A percentile compares a stretch with the other conserved stretches of the same genome.
Evolutionary conservation across 441 rosid species (phyloP).

Genomic region (Adansonia grandidieri): DNA sequence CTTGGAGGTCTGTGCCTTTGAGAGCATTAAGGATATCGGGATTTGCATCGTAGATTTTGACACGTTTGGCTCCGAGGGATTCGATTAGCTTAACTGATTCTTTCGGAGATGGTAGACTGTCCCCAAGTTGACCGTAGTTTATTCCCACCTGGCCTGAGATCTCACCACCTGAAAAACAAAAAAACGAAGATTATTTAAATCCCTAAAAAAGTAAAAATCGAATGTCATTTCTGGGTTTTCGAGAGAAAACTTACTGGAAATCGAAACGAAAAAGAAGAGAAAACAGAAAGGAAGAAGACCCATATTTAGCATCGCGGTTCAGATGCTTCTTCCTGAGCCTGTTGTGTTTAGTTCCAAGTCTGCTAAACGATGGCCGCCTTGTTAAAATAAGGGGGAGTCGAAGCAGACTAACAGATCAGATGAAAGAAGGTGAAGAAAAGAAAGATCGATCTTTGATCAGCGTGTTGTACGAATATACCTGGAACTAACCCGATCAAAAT

Average conservation of each 20-base stretch:
- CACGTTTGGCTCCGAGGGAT: conserved; percentile 64
- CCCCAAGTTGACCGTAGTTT: conserved; percentile 82
- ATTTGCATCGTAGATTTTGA: conserved; percentile 84
- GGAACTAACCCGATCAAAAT: no score
- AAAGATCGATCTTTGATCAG: background rate
- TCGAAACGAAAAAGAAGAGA: conserved; percentile 41
- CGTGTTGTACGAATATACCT: no score
- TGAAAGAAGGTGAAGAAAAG: background rate
- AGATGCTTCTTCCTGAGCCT: background rate
- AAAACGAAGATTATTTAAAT: background rate
- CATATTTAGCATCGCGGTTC: conserved; percentile 26
- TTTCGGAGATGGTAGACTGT: conserved; percentile 73
- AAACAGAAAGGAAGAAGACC: conserved; percentile 39
- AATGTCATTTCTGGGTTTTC: background rate
- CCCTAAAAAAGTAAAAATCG: background rate
- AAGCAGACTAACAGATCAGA: background rate
- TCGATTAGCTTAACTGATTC: conserved; percentile 59
- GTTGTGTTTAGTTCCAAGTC: background rate
- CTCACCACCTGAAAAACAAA: conserved; percentile 54
- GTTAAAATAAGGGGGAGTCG: background rate
- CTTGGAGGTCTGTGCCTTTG: conserved; percentile 55
- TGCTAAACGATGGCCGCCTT: background rate
- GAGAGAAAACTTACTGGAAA: conserved; percentile 42
- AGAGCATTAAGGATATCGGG: conserved; percentile 70
- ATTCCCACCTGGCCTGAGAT: conserved; percentile 65